phyloP scores from a whole-genome alignment of 164 flowering plant genomes.

The Nymphaea colorata region DNA sequence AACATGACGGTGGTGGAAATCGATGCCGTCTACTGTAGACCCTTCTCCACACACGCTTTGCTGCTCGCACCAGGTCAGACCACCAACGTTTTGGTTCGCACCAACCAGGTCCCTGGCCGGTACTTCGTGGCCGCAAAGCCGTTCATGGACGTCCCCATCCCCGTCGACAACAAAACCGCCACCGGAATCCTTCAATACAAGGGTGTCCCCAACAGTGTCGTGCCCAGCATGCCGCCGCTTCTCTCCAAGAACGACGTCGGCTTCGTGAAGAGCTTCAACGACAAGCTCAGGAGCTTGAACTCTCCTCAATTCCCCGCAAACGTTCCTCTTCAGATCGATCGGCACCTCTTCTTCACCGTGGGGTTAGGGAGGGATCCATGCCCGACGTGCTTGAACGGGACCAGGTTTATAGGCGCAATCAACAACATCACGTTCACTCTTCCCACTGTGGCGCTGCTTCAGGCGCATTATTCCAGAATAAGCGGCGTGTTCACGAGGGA shows the following conservation, averaged over 20 bases:
- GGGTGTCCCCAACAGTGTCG: slow-evolving; percentile 25
- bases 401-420: slow-evolving; percentile 28
- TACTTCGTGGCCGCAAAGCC: slow-evolving; percentile 43
- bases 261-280: slow-evolving; percentile 22
- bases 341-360: slow-evolving; percentile 33
- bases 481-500: slow-evolving; percentile 32
- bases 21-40: slow-evolving; percentile 47
- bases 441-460: slow-evolving; percentile 34
- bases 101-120: slow-evolving; percentile 21
- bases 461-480: slow-evolving; percentile 32
- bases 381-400: slow-evolving; percentile 29
- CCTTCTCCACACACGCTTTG: slow-evolving; percentile 29
- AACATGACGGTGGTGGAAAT: slow-evolving; percentile 45
- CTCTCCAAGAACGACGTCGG: slow-evolving; percentile 27
- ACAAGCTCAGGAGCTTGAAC: slow-evolving; percentile 30
- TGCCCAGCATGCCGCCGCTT: slow-evolving; percentile 26
- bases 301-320: slow-evolving; percentile 30
- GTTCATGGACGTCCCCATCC: slow-evolving; percentile 29
- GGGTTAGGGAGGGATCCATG: slow-evolving; percentile 33
- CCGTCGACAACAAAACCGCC: slow-evolving; percentile 39
- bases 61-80: slow-evolving; percentile 52
- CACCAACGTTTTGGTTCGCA: slow-evolving; percentile 31
- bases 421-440: slow-evolving; percentile 39
- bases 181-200: slow-evolving; percentile 41
- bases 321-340: slow-evolving; percentile 32